phyloP scores from a whole-genome alignment of 164 flowering plant genomes.

The Hamamelis virginiana region DNA sequence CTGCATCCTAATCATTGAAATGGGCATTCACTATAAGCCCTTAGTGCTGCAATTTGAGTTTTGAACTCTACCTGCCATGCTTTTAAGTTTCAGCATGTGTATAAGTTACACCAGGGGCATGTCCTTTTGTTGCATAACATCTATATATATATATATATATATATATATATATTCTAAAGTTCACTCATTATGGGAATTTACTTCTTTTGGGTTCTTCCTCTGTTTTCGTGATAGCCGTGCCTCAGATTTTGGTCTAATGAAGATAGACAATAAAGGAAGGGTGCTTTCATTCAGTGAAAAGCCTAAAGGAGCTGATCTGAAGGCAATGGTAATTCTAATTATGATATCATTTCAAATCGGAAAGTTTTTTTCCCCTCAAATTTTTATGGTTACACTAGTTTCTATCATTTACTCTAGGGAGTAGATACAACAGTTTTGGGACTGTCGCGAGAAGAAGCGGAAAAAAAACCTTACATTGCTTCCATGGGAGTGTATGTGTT shows the following conservation, averaged over 20 bases:
- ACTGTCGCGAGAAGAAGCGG: constrained; percentile 73
- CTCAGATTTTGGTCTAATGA: constrained; percentile 96
- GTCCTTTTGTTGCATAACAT: neutral
- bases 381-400: constrained; percentile 2
- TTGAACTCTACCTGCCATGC: too few relatives aligned
- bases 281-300: constrained; percentile 85
- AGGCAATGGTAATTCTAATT: constrained; percentile 64
- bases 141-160: neutral
- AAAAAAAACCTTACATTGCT: constrained; percentile 88
- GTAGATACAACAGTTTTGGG: constrained; percentile 93
- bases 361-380: neutral
- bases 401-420: constrained; percentile 35
- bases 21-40: too few relatives aligned
- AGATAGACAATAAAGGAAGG: constrained; percentile 82
- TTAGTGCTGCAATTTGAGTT: too few relatives aligned
- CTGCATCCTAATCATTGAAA: too few relatives aligned
- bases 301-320: constrained; percentile 76
- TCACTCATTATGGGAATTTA: neutral
- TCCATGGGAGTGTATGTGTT: constrained; percentile 95
- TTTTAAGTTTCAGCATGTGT: too few relatives aligned
- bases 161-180: too few relatives aligned
- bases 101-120: too few relatives aligned
- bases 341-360: neutral
- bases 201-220: neutral
- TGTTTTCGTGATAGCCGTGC: constrained; percentile 68